Evolutionary conservation across 805 yeast genomes (phyloP).

Genomic region (Saccharomyces eubayanus): DNA sequence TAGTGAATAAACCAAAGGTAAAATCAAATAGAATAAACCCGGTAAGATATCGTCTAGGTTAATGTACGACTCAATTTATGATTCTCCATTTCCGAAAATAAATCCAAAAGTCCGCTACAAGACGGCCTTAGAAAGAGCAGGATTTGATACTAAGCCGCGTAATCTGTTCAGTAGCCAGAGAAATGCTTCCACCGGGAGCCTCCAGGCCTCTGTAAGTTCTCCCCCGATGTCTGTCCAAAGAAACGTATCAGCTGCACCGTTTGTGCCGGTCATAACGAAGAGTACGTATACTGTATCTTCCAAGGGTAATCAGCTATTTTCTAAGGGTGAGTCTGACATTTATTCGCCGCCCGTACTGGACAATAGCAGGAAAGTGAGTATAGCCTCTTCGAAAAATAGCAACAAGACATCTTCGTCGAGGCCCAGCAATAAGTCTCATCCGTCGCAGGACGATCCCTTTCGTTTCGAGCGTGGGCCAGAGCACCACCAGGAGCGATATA

Average conservation of each 20-base stretch:
- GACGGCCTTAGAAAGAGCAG: constrained; percentile 76
- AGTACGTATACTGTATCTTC: not conserved
- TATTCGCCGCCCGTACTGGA: not conserved
- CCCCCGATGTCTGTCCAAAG: not conserved
- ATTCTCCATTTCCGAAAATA: constrained; percentile 59
- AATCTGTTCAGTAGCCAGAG: constrained; percentile 3
- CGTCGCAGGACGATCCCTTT: not conserved
- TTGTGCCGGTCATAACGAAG: not conserved
- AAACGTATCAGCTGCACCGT: not conserved
- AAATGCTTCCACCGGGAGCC: constrained; percentile 7
- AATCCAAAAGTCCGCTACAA: constrained; percentile 52
- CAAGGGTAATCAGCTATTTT: not conserved
- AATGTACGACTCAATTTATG: constrained; percentile 27
- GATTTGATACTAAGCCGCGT: constrained; percentile 48
- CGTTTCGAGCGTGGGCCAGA: not conserved
- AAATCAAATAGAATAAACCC: not conserved
- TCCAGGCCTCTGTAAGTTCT: constrained; percentile 2
- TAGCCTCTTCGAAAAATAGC: not conserved
- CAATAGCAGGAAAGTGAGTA: not conserved
- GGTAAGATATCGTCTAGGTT: not conserved
- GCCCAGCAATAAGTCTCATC: not conserved
- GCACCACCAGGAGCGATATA: not conserved
- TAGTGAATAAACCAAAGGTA: not conserved
- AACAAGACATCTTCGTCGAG: not conserved
- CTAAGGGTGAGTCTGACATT: not conserved